Percentiles rank a stretch among this genome's conserved stretches.
Conservation (phyloP, 140 eudicot species). For the Senecio squalidus region DNA sequence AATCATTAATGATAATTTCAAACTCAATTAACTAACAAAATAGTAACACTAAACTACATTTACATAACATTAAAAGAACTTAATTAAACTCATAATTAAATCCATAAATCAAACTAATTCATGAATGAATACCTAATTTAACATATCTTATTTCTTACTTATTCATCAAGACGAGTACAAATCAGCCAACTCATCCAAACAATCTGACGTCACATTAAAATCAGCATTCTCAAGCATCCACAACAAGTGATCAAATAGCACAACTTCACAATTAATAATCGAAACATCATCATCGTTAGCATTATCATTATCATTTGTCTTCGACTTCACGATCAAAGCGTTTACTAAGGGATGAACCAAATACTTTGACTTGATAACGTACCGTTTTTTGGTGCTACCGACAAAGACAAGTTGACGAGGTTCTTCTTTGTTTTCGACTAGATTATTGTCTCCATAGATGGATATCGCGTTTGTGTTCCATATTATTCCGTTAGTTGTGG, state of each 20-base stretch:
- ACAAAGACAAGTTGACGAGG: conserved; percentile 41
- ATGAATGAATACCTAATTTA: neutral
- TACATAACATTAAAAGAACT: too few species aligned
- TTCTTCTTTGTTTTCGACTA: conserved; percentile 18
- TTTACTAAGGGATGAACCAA: conserved; percentile 57
- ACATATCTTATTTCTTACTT: neutral
- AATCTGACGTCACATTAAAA: conserved; percentile 42
- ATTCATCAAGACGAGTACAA: conserved; percentile 36
- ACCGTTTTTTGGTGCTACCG: conserved; percentile 64
- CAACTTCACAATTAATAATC: conserved; percentile 71
- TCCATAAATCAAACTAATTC: conserved; percentile 6
- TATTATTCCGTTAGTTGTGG: conserved; percentile 11
- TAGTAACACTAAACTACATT: too few species aligned
- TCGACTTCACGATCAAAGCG: conserved; percentile 51
- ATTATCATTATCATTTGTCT: neutral
- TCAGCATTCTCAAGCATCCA: conserved; percentile 89
- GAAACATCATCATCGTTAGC: conserved; percentile 4
- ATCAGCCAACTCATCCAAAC: conserved; percentile 70
- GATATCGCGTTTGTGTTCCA: conserved; percentile 35
- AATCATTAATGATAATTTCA: too few species aligned
- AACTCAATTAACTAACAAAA: too few species aligned
- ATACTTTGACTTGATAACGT: conserved; percentile 55
- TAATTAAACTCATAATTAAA: neutral
- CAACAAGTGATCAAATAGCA: conserved; percentile 73
- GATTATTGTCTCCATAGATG: neutral